Conservation (phyloP, 805 yeast species). For the Metschnikowia borealis region DNA sequence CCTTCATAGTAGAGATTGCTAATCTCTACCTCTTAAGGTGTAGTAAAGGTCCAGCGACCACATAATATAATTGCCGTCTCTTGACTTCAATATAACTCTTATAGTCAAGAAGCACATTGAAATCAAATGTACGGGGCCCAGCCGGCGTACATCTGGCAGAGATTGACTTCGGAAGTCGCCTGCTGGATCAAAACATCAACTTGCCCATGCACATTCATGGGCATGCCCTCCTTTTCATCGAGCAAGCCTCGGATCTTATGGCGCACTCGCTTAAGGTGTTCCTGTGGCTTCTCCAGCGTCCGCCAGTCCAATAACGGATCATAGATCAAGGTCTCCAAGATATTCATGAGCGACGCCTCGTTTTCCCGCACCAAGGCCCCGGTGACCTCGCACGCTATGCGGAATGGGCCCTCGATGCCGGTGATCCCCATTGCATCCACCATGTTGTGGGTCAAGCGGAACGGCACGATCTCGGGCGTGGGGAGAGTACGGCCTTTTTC, state of each 20-base stretch:
- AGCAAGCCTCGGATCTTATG: slow-evolving; percentile 81
- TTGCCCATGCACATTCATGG: slow-evolving; percentile 88
- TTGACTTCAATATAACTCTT: too few species aligned
- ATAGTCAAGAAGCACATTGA: too few species aligned
- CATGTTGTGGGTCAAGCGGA: slow-evolving; percentile 83
- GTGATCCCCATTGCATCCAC: slow-evolving; percentile 85
- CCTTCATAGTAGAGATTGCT: too few species aligned
- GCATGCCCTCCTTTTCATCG: slow-evolving; percentile 72
- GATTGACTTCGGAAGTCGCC: slow-evolving; percentile 66
- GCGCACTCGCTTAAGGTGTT: slow-evolving; percentile 67
- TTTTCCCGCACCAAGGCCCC: slow-evolving; percentile 66
- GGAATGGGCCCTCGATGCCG: slow-evolving; percentile 86
- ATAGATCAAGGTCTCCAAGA: slow-evolving; percentile 85
- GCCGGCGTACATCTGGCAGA: slow-evolving; percentile 88
- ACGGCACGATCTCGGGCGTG: slow-evolving; percentile 93
- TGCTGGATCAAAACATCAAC: slow-evolving; percentile 84
- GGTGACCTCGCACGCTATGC: slow-evolving; percentile 83
- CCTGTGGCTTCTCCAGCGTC: slow-evolving; percentile 49
- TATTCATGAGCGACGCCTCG: slow-evolving; percentile 83
- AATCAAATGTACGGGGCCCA: slow-evolving; percentile 52
- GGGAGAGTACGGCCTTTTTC: slow-evolving; percentile 73
- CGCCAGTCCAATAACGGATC: slow-evolving; percentile 89
- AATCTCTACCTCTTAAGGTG: too few species aligned
- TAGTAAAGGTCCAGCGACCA: too few species aligned
- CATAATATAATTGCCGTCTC: too few species aligned